These are phyloP conservation scores for Candida neerlandica DNA, from an alignment of 1,139 yeast genomes.

Conservation along the genomic window DNA sequence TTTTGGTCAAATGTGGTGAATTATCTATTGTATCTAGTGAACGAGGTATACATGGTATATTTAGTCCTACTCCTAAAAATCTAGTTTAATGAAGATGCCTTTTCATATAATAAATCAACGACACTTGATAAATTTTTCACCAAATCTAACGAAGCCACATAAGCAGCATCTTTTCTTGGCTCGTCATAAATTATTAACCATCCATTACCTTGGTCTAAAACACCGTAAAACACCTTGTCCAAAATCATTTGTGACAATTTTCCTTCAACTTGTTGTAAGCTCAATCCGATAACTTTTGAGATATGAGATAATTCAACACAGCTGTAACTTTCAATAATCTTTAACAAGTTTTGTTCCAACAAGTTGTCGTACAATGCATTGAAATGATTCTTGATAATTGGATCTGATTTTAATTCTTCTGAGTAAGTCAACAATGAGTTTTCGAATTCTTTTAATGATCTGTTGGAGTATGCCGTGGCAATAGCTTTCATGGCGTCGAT, in stretches of 20 bases:
- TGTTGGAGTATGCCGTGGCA: constrained; percentile 84
- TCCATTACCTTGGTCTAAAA: constrained; percentile 96
- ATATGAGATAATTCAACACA: constrained; percentile 91
- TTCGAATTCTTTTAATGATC: constrained; percentile 91
- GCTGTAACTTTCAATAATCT: constrained; percentile 94
- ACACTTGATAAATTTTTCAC: constrained; percentile 85
- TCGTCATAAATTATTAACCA: constrained; percentile 93
- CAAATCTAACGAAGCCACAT: constrained; percentile 84
- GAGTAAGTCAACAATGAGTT: constrained; percentile 71
- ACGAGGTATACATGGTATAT: constrained; percentile 35
- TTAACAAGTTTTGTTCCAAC: constrained; percentile 89
- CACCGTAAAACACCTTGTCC: constrained; percentile 93
- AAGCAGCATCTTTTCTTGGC: constrained; percentile 86
- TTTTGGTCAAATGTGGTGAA: constrained; percentile 60
- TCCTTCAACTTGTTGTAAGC: constrained; percentile 88
- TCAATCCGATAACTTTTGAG: constrained; percentile 85
- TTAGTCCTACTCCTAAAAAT: constrained; percentile 4
- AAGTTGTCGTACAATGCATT: constrained; percentile 90
- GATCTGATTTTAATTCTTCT: constrained; percentile 79
- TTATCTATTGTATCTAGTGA: constrained; percentile 53
- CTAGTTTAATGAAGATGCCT: constrained; percentile 78
- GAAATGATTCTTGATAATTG: constrained; percentile 89
- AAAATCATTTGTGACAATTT: constrained; percentile 95
- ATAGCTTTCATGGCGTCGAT: constrained; percentile 94
- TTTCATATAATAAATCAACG: constrained; percentile 90